These are phyloP conservation scores for Stagonosporopsis rhizophila DNA, from an alignment of 2,329 filamentous ascomycete species.

Conservation along the genomic window DNA sequence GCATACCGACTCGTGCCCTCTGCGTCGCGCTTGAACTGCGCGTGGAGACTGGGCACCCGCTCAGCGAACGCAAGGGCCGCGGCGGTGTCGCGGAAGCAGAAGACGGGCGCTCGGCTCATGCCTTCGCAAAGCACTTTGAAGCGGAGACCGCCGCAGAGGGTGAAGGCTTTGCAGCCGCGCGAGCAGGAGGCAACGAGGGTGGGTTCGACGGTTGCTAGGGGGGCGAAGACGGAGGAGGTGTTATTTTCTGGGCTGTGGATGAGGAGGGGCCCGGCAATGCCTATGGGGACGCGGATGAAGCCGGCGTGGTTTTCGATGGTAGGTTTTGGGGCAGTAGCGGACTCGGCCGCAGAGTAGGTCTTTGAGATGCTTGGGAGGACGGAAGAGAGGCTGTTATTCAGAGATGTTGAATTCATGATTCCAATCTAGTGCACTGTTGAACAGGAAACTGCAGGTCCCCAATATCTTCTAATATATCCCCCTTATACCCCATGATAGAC, in stretches of 20 bases:
- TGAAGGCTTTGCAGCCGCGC: constrained; percentile 39
- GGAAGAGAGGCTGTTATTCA: not conserved
- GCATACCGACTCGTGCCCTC: constrained; percentile 21
- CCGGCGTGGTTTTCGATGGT: constrained; percentile 28
- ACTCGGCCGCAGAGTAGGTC: not conserved
- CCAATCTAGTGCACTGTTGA: not conserved
- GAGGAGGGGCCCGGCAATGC: constrained; percentile 32
- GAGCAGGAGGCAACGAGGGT: constrained; percentile 41
- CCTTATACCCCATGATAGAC: not conserved
- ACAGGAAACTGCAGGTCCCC: not conserved
- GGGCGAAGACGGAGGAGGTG: constrained; percentile 26
- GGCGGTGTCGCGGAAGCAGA: constrained; percentile 26
- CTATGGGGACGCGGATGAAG: constrained; percentile 27
- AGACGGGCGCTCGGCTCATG: constrained; percentile 34
- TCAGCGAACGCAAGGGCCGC: constrained; percentile 22
- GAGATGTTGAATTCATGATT: not conserved
- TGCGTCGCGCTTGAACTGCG: constrained; percentile 1
- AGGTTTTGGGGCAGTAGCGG: not conserved
- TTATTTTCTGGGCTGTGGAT: constrained; percentile 16
- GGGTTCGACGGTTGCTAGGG: constrained; percentile 40
- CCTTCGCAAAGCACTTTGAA: constrained; percentile 23
- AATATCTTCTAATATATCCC: not conserved
- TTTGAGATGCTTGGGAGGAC: not conserved
- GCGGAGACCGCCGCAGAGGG: constrained; percentile 24
- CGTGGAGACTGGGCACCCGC: not conserved